phyloP scores from a whole-genome alignment of 2,329 filamentous ascomycete species.

The Aspergillus fructus region DNA sequence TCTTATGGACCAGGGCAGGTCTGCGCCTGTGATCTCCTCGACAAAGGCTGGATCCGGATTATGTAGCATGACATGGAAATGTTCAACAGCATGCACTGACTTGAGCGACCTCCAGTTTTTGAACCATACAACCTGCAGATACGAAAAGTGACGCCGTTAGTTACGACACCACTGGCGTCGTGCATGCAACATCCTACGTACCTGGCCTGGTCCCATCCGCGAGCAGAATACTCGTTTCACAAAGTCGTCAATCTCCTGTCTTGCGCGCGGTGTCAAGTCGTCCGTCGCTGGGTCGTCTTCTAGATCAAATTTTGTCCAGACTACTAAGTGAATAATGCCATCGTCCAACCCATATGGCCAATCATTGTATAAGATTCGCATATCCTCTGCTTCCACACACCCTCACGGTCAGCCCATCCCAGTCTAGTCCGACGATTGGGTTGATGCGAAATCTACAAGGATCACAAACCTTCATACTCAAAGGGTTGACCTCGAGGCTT shows the following conservation, averaged over 20 bases:
- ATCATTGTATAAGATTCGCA: constrained; percentile 81
- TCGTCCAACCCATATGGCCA: constrained; percentile 88
- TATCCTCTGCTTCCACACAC: constrained; percentile 49
- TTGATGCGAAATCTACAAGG: not conserved
- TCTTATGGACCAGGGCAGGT: constrained; percentile 64
- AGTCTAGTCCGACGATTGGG: not conserved
- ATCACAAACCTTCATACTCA: constrained; percentile 34
- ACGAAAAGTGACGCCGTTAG: constrained; percentile 6
- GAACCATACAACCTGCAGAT: constrained; percentile 72
- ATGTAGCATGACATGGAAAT: constrained; percentile 92
- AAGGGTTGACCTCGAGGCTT: constrained; percentile 31
- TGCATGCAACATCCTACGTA: constrained; percentile 22
- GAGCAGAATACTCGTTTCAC: constrained; percentile 66
- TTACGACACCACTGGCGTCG: not conserved
- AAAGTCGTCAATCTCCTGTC: constrained; percentile 67
- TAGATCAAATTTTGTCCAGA: constrained; percentile 89
- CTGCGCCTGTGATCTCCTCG: constrained; percentile 67
- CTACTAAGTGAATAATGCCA: constrained; percentile 77
- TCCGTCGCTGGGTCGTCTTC: constrained; percentile 65
- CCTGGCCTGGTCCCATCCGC: constrained; percentile 43
- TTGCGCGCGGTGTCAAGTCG: constrained; percentile 65
- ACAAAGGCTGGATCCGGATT: constrained; percentile 71
- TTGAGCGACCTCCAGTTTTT: constrained; percentile 88
- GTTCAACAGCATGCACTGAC: constrained; percentile 82
- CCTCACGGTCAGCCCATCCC: constrained; percentile 1